phyloP scores from a whole-genome alignment of 768 basidiomycete species.

The Agaricus sinodeliciosus region DNA sequence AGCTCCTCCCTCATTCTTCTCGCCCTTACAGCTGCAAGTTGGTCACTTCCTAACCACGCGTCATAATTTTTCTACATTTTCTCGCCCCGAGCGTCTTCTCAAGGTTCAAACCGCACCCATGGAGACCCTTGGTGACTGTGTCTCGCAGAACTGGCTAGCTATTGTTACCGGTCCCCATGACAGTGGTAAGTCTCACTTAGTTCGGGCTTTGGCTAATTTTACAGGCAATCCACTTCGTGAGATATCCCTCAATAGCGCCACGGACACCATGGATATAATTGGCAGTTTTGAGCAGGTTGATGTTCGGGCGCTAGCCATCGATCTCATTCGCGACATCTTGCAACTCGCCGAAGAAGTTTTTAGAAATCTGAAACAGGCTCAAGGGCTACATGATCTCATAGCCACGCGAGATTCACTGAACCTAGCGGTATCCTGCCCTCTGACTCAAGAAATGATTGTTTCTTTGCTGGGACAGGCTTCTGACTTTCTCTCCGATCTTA shows the following conservation, averaged over 20 bases:
- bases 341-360: slow-evolving; percentile 29
- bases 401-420: slow-evolving; percentile 9
- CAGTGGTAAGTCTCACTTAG: slow-evolving; percentile 75
- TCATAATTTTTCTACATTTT: slow-evolving; percentile 25
- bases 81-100: slow-evolving; percentile 44
- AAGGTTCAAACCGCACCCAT: slow-evolving; percentile 59
- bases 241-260: slow-evolving; percentile 75
- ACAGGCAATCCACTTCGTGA: slow-evolving; percentile 67
- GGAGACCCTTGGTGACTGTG: slow-evolving; percentile 69
- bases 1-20: slow-evolving; percentile 33
- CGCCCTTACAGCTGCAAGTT: slow-evolving; percentile 49
- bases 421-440: slow-evolving; percentile 10
- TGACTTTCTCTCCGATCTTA: slow-evolving; percentile 12
- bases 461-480: slow-evolving; percentile 1
- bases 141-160: slow-evolving; percentile 79
- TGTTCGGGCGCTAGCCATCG: slow-evolving; percentile 29
- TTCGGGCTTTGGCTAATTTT: slow-evolving; percentile 62
- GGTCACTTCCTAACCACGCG: slow-evolving; percentile 51
- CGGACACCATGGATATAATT: slow-evolving; percentile 89
- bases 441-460: slow-evolving; percentile 2
- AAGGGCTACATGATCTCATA: slow-evolving; percentile 3
- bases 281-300: slow-evolving; percentile 96
- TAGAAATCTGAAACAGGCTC: slow-evolving; percentile 16
- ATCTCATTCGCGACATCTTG: slow-evolving; percentile 34
- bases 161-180: slow-evolving; percentile 74